These are phyloP conservation scores for Acanthamoeba healyi DNA, from an alignment of 208 protist species.

Conservation along the genomic window DNA sequence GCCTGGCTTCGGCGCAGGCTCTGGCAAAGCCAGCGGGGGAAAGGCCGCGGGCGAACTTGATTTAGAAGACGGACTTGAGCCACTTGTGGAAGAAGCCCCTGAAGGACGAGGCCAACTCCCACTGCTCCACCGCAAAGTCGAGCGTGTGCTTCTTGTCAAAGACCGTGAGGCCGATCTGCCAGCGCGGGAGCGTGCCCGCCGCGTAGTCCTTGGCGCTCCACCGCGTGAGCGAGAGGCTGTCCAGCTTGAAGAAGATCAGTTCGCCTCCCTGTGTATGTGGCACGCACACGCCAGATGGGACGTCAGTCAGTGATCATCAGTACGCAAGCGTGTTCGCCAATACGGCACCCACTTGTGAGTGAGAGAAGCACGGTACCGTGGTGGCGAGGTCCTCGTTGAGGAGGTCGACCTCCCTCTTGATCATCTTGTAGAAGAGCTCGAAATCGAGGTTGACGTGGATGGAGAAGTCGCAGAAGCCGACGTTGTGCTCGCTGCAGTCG, in stretches of 20 bases:
- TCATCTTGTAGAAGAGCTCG: slow-evolving; percentile 23
- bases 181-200: not conserved
- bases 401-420: slow-evolving; percentile 41
- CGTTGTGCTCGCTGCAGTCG: not conserved
- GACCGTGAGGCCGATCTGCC: slow-evolving; percentile 49
- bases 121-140: slow-evolving; percentile 41
- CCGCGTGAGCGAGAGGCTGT: not conserved
- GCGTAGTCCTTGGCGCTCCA: not conserved
- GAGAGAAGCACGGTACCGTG: not conserved
- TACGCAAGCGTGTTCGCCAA: too few relatives aligned
- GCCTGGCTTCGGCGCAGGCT: too few relatives aligned
- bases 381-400: not conserved
- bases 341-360: too few relatives aligned
- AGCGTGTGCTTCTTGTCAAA: slow-evolving; percentile 60
- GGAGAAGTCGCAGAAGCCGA: slow-evolving; percentile 42
- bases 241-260: slow-evolving; percentile 25
- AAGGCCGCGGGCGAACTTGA: too few relatives aligned
- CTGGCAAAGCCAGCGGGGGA: too few relatives aligned
- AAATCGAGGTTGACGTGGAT: slow-evolving; percentile 21
- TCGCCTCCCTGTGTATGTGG: not conserved
- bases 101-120: slow-evolving; percentile 25
- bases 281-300: too few relatives aligned
- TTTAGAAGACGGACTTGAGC: not conserved
- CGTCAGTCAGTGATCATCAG: too few relatives aligned
- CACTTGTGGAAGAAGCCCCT: slow-evolving; percentile 10